Evolutionary conservation across 2,329 filamentous ascomycete species (phyloP).

Genomic region (Aspergillus novoparasiticus): DNA sequence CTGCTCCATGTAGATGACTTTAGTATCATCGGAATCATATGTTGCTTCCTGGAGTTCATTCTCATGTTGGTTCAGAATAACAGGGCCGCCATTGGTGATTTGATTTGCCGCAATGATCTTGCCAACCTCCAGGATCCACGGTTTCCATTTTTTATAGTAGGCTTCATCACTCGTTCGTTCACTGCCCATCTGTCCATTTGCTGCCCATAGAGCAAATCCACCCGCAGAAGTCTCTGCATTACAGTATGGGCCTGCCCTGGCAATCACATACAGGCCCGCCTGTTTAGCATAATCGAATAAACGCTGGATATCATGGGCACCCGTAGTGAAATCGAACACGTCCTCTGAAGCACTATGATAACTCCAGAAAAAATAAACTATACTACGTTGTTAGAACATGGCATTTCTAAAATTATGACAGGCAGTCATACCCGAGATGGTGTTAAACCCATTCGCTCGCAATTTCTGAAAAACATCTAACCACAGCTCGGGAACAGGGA

Average conservation of each 20-base stretch:
- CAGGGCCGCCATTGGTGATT: slow-evolving; percentile 54
- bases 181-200: slow-evolving; percentile 50
- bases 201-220: slow-evolving; percentile 50
- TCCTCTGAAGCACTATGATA: slow-evolving; percentile 31
- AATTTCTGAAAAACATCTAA: slow-evolving; percentile 59
- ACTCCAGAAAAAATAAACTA: slow-evolving; percentile 37
- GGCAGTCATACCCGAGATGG: slow-evolving; percentile 44
- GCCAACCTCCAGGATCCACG: slow-evolving; percentile 51
- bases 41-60: slow-evolving; percentile 55
- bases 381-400: not conserved
- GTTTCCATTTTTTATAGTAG: slow-evolving; percentile 51
- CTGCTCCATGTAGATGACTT: slow-evolving; percentile 57
- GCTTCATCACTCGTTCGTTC: slow-evolving; percentile 48
- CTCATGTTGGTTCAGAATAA: slow-evolving; percentile 57
- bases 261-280: slow-evolving; percentile 55
- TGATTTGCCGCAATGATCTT: slow-evolving; percentile 53
- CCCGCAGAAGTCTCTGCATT: slow-evolving; percentile 57
- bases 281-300: slow-evolving; percentile 55
- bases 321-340: slow-evolving; percentile 53
- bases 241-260: slow-evolving; percentile 54
- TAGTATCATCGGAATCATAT: slow-evolving; percentile 47
- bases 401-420: not conserved
- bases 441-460: slow-evolving; percentile 56
- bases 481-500: slow-evolving; percentile 59
- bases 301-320: slow-evolving; percentile 55